A percentile compares a stretch with the other conserved stretches of the same genome.
phyloP scores from a whole-genome alignment of 106 monocot species.

The Dioscorea zingiberensis region DNA sequence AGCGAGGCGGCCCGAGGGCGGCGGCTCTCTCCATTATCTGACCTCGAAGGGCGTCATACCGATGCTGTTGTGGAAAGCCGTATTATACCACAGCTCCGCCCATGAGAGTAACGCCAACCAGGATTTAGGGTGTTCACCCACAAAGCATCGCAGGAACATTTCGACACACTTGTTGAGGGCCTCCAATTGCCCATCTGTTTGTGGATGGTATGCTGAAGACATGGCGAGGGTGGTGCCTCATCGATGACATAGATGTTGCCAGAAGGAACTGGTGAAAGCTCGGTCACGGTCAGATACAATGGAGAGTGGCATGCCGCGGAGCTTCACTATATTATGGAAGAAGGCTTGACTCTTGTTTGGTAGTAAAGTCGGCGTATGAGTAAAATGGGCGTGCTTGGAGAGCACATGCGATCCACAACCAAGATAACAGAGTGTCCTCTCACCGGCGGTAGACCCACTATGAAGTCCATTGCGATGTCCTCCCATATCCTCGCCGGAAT shows the following conservation, averaged over 20 bases:
- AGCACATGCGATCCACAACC: not conserved
- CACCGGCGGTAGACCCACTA: not conserved
- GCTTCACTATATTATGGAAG: not conserved
- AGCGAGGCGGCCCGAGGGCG: too few species aligned
- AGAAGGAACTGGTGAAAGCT: not conserved
- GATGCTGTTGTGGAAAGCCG: too few species aligned
- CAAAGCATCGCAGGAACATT: not conserved
- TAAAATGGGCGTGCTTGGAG: not conserved
- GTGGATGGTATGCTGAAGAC: not conserved
- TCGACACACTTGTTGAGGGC: not conserved
- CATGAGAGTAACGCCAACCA: not conserved
- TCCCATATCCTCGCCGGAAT: slow-evolving; percentile 6
- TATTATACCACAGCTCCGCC: not conserved
- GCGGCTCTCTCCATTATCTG: not conserved
- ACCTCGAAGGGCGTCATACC: not conserved
- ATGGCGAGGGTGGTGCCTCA: not conserved
- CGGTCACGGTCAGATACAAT: not conserved
- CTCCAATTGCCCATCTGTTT: slow-evolving; percentile 1
- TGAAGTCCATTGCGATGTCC: slow-evolving; percentile 10
- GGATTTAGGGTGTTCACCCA: not conserved
- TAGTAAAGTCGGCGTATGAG: not conserved
- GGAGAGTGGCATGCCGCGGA: not conserved
- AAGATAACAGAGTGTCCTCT: too few species aligned
- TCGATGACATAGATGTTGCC: not conserved
- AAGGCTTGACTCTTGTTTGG: not conserved